These are phyloP conservation scores for Citrullus colocynthis DNA, from an alignment of 306 rosid genomes.

Conservation along the genomic window DNA sequence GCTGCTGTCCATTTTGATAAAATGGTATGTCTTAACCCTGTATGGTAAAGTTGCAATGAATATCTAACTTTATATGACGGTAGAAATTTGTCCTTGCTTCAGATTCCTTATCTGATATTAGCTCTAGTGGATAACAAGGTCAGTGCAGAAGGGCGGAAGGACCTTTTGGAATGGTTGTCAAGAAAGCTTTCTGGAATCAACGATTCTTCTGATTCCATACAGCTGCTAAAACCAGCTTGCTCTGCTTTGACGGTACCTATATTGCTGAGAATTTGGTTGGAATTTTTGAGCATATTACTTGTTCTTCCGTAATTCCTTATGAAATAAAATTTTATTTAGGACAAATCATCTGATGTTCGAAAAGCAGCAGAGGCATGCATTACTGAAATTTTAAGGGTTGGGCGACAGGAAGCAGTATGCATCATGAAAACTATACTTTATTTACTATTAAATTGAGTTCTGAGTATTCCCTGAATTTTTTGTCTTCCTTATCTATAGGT, in stretches of 20 bases:
- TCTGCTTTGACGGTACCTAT: conserved; percentile 69
- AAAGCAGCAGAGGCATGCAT: conserved; percentile 91
- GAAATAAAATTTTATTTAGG: conserved; percentile 34
- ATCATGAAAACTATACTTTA: background rate
- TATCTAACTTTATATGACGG: conserved; percentile 17
- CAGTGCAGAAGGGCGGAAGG: conserved; percentile 98
- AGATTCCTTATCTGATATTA: conserved; percentile 71
- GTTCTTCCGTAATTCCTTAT: conserved; percentile 9
- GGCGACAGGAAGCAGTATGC: conserved; percentile 68
- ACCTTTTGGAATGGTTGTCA: conserved; percentile 92
- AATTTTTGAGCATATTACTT: background rate
- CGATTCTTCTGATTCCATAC: conserved; percentile 74
- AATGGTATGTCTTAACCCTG: conserved; percentile 39
- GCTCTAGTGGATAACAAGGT: conserved; percentile 73
- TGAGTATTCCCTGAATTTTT: background rate
- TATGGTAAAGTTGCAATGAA: conserved; percentile 9
- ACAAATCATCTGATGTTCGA: conserved; percentile 97
- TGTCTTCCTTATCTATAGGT: conserved; percentile 29
- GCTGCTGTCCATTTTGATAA: conserved; percentile 94
- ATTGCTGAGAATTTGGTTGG: background rate
- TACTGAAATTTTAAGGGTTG: conserved; percentile 74
- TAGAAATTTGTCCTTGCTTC: conserved; percentile 12
- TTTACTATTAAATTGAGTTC: conserved; percentile 9
- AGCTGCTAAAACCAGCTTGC: conserved; percentile 79
- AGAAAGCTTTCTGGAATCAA: conserved; percentile 69